Conservation (phyloP, 2,329 filamentous ascomycete genomes). For the Phialophora verrucosa region DNA sequence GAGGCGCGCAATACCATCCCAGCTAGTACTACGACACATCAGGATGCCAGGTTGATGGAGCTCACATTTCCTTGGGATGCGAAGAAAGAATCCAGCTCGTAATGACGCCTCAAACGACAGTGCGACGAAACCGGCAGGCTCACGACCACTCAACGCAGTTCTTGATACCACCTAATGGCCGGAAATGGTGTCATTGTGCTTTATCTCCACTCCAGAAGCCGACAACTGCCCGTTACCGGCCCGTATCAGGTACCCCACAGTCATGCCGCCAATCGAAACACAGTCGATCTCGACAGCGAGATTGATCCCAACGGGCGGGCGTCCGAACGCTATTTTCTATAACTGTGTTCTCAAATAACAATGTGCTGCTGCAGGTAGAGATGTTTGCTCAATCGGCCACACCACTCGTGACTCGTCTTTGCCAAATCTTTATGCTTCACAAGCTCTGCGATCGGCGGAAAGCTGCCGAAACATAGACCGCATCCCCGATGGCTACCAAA, state of each 20-base stretch:
- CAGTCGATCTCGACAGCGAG: neutral
- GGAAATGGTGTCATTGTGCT: neutral
- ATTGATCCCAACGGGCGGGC: neutral
- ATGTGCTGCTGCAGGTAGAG: neutral
- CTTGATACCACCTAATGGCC: neutral
- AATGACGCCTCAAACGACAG: constrained; percentile 8
- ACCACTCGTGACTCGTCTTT: neutral
- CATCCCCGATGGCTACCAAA: neutral
- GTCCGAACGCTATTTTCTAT: neutral
- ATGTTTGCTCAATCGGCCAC: neutral
- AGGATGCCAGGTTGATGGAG: neutral
- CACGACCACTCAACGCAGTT: neutral
- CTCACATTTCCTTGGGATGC: neutral
- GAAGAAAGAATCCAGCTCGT: neutral
- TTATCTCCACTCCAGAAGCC: neutral
- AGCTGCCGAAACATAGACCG: neutral
- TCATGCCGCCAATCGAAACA: neutral
- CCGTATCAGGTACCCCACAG: neutral
- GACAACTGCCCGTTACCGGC: constrained; percentile 7
- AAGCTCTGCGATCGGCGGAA: neutral
- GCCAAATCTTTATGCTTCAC: neutral
- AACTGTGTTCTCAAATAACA: neutral
- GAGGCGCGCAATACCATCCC: neutral
- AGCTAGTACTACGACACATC: neutral
- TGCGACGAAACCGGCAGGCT: neutral